Conservation (phyloP, 768 basidiomycete species). For the Russula sp. region DNA sequence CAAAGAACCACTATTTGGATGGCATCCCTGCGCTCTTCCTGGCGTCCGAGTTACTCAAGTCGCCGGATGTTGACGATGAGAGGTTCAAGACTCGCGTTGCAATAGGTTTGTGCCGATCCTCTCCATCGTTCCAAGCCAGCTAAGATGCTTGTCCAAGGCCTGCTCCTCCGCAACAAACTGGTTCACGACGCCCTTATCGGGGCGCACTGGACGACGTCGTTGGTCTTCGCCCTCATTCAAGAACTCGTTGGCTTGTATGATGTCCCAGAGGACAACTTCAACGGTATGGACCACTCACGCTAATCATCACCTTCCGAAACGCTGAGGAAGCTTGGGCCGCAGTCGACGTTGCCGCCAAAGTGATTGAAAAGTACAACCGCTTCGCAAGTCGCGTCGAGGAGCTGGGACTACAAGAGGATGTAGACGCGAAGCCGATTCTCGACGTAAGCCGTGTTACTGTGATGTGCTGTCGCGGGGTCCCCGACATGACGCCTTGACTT, state of each 20-base stretch:
- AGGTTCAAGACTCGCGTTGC: constrained; percentile 42
- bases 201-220: constrained; percentile 62
- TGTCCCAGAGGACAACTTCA: constrained; percentile 34
- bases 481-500: not conserved
- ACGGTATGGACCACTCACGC: constrained; percentile 35
- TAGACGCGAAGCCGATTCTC: constrained; percentile 68
- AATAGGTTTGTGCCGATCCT: constrained; percentile 42
- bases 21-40: constrained; percentile 65
- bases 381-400: constrained; percentile 58
- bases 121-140: not conserved
- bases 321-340: constrained; percentile 18
- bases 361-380: constrained; percentile 58
- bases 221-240: constrained; percentile 70
- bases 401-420: constrained; percentile 50
- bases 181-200: constrained; percentile 61
- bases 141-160: constrained; percentile 37
- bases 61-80: constrained; percentile 32
- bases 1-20: constrained; percentile 69
- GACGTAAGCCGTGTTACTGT: constrained; percentile 48
- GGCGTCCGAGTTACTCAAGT: constrained; percentile 42
- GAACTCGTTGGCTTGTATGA: constrained; percentile 58
- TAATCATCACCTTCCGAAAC: constrained; percentile 17
- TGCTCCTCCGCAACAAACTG: constrained; percentile 57
- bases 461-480: not conserved
- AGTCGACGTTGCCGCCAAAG: constrained; percentile 42